Percentiles rank a stretch among this genome's conserved stretches.
Conservation (phyloP, 352 stramenopile genomes). For the Phytophthora pluvialis region DNA sequence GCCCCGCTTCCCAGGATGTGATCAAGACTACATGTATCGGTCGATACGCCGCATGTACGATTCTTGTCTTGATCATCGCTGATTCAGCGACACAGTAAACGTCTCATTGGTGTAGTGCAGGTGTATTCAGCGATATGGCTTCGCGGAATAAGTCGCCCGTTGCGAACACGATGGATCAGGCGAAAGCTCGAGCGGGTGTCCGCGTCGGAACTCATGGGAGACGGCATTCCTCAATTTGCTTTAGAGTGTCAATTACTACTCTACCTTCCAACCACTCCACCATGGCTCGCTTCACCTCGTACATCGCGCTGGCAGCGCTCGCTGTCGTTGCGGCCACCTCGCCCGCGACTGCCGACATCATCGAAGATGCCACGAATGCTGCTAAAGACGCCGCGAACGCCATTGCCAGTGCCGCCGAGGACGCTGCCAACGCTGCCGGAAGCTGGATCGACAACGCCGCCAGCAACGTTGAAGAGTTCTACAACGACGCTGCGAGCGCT, state of each 20-base stretch:
- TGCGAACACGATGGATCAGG: slow-evolving; percentile 8
- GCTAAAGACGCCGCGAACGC: slow-evolving; percentile 30
- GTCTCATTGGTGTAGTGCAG: not conserved
- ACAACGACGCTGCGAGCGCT: slow-evolving; percentile 27
- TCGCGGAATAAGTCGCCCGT: not conserved
- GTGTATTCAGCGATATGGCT: not conserved
- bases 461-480: slow-evolving; percentile 32
- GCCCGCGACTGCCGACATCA: slow-evolving; percentile 20
- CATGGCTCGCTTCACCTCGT: slow-evolving; percentile 29
- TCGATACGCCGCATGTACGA: not conserved
- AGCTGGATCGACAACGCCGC: slow-evolving; percentile 34
- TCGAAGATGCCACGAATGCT: slow-evolving; percentile 28
- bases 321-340: slow-evolving; percentile 12
- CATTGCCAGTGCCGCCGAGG: slow-evolving; percentile 17
- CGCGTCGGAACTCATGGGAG: not conserved
- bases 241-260: slow-evolving; percentile 19
- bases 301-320: slow-evolving; percentile 17
- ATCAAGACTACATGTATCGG: slow-evolving; percentile 3
- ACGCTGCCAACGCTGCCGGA: slow-evolving; percentile 23
- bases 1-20: slow-evolving; percentile 5
- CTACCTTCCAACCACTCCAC: not conserved
- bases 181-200: slow-evolving; percentile 1
- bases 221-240: slow-evolving; percentile 26
- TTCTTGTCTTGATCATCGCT: slow-evolving; percentile 24
- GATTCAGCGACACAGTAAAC: slow-evolving; percentile 15